A percentile compares a stretch with the other conserved stretches of the same genome.
phyloP scores from a whole-genome alignment of 2,329 filamentous ascomycete species.

The Hymenoscyphus linearis region DNA sequence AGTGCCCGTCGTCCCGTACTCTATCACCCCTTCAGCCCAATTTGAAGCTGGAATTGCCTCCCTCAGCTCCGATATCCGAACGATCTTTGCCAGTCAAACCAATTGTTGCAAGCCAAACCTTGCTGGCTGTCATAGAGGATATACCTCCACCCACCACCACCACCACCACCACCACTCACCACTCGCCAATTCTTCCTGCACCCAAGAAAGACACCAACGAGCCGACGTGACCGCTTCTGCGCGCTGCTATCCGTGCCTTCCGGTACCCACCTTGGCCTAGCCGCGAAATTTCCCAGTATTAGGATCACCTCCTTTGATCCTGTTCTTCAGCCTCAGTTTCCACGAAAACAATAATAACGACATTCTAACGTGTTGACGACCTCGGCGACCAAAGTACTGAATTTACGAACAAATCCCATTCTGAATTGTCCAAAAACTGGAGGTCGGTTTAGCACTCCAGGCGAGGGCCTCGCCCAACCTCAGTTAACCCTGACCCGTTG shows the following conservation, averaged over 20 bases:
- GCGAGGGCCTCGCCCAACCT: constrained; percentile 22
- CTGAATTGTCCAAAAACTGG: constrained; percentile 6
- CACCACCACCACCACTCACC: background rate
- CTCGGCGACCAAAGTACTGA: background rate
- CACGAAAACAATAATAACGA: background rate
- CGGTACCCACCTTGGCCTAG: constrained; percentile 12
- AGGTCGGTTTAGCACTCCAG: constrained; percentile 15
- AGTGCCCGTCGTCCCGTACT: background rate
- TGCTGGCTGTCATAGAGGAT: background rate
- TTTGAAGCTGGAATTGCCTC: background rate
- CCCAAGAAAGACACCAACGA: background rate
- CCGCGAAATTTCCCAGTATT: constrained; percentile 3
- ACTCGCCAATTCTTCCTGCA: background rate
- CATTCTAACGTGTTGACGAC: background rate
- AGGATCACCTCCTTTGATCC: background rate
- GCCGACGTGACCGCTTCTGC: background rate
- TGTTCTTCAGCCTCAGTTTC: background rate
- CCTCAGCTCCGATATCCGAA: background rate
- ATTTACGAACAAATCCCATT: background rate
- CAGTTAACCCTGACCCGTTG: constrained; percentile 10
- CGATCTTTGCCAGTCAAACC: background rate
- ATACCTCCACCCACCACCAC: too few relatives aligned
- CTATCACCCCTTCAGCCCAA: background rate
- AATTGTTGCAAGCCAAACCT: too few relatives aligned
- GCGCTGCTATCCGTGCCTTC: constrained; percentile 16